Evolutionary conservation across 345 rosid species (phyloP), one percentile per base, ranked within the genome.

Genomic region (Draba incana): DNA sequence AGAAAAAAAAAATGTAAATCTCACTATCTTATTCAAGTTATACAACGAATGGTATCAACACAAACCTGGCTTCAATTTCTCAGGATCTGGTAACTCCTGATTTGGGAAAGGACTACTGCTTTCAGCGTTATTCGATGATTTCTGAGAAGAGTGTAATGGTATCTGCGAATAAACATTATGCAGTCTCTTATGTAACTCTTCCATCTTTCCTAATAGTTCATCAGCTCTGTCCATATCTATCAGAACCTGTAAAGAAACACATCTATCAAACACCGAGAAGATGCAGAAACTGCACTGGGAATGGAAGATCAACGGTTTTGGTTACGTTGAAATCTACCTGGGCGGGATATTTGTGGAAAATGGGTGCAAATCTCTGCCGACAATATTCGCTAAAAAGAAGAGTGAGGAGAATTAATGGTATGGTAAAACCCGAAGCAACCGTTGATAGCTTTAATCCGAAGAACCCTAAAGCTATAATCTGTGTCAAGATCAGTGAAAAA

Each of bases 221-320:
- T 93, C 94, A 53, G 77, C 79, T 66, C 83, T 79, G 84, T 93
- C 98, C 97, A 90, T 86, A 70, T 93, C 91, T 14, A 86, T 79
- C 10, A 93, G 89, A 75, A 84, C 82, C 98, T 89, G 76, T 20
- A 31, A 44, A 53, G 45, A 39, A 52, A 62, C 51, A 24, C 25
- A 56, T 47, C 25, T 44, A 72, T 75, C 62, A 66, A 75, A 52
- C 57, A 54, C 63, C 56, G 37, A 45, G 67, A 44, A 69, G 45
- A 55, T 1, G 20, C 60, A 28, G 35, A 62, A 46, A 43, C 52
- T 11, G 20, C 39, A 31, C 7, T 35, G 39, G 3, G 4, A 27
- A 27, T 27, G 30, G 30, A 57, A 33, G 41, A 24, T 31, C 30
- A 62, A 9, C 37, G 4, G 6, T 68, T 66, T 39, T 37, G 39